Base-by-base conservation (phyloP, 331 rosid species). In the Malus hybrid region DNA sequence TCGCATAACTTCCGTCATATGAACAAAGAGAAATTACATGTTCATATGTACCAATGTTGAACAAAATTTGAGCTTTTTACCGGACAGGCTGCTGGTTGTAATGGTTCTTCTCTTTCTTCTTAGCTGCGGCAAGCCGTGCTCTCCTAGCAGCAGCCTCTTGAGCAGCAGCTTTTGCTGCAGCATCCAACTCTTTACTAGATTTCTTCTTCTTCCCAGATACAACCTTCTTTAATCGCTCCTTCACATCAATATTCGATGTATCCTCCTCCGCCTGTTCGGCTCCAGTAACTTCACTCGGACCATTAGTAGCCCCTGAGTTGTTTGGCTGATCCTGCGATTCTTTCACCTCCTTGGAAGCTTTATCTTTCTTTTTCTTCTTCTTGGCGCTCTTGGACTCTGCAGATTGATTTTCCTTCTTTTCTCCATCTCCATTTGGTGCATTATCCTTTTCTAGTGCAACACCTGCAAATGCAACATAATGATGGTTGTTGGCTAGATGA, bases 361-460 rank as follows among this genome's bases (percentile, higher is more conserved):
- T 91, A 24, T 93, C 97, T 85, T 93, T 93, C 97, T 83, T 93
- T 70, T 93, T 93, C 94, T 91, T 93, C 89, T 91, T 93, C 84
- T 88, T 91, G 68, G 96, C 80, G 64, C 66, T 80, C 78, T 89
- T 93, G 72, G 91, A 81, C 83, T 91, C 96, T 6, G 81, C 58
- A 26, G 79, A 71, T 22, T 34, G 75, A 74, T 63, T 82, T 69
- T 88, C 98, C 80, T 86, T 89, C 85, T 87, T 89, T 30, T 91
- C 98, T 5, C 73, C 97, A 79, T 86, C 87, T 19, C 84, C 92
- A 74, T 83, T 81, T 34, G 75, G 78, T 29, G 82, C 88, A 62
- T 61, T 84, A 24, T 68, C 86, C 82, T 86, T 89, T 57, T 84
- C 96, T 60, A 74, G 88, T 29, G 84, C 46, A 20, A 39, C 84